Percentiles rank a stretch among this genome's conserved stretches.
phyloP scores from a whole-genome alignment of 192 early-diverging fungal species.

The Umbelopsis sp. region DNA sequence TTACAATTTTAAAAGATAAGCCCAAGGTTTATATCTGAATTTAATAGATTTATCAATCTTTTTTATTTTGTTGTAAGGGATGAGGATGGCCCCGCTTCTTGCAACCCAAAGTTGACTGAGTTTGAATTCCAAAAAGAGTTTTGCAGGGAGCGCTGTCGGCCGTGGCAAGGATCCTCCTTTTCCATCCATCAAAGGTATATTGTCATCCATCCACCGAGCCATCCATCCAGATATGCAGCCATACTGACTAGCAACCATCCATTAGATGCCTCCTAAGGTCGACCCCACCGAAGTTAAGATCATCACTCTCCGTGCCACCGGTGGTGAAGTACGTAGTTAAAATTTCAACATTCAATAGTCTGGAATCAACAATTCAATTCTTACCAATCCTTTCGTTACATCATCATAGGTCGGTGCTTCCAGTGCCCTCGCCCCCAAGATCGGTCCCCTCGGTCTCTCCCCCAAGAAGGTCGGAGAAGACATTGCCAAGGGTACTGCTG shows the following conservation, averaged over 20 bases:
- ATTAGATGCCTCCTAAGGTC: constrained; percentile 76
- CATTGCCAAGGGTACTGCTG: constrained; percentile 99
- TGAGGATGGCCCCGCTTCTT: no score
- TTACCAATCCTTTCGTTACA: background rate
- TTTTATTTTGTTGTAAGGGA: no score
- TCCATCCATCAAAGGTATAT: constrained; percentile 1
- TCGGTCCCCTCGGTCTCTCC: constrained; percentile 99
- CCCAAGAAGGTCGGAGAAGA: constrained; percentile 99
- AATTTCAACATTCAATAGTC: background rate
- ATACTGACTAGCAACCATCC: background rate
- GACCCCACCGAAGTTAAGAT: constrained; percentile 79
- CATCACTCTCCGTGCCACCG: constrained; percentile 95
- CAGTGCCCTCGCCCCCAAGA: constrained; percentile 97
- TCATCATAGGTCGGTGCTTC: constrained; percentile 83
- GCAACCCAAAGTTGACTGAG: background rate
- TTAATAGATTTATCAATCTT: no score
- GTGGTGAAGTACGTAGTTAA: constrained; percentile 70
- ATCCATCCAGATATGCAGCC: constrained; percentile 41
- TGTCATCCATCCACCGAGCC: constrained; percentile 18
- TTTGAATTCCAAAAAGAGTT: constrained; percentile 5
- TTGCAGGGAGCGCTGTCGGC: background rate
- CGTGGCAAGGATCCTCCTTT: background rate
- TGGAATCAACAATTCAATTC: background rate
- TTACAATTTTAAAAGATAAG: no score
- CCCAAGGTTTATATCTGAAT: no score